Percentiles rank a stretch among this genome's conserved stretches.
These are phyloP conservation scores for Capsicum pubescens DNA, from an alignment of 257 asterid species.

Conservation along the genomic window DNA sequence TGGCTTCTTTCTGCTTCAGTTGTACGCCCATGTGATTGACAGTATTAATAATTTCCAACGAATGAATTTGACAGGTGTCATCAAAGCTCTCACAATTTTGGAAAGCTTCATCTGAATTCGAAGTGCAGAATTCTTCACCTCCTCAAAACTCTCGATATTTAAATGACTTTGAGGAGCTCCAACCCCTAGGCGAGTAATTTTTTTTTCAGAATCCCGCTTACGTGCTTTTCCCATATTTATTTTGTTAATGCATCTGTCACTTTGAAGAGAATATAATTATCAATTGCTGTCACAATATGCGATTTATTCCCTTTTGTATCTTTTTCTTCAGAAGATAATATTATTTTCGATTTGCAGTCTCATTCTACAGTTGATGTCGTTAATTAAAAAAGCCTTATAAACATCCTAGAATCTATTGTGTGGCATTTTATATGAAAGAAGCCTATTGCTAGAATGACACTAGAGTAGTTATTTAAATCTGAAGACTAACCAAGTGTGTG, in stretches of 20 bases:
- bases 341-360: not conserved
- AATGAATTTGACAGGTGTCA: constrained; percentile 55
- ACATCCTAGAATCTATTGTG: not conserved
- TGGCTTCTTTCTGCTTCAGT: constrained; percentile 31
- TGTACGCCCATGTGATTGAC: constrained; percentile 33
- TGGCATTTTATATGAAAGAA: constrained; percentile 1
- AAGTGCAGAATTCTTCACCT: constrained; percentile 57
- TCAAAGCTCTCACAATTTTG: constrained; percentile 74
- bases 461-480: not conserved
- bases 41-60: constrained; percentile 28
- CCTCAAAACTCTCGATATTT: constrained; percentile 79
- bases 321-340: too few relatives aligned
- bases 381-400: not conserved
- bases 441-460: constrained; percentile 9
- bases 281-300: too few relatives aligned
- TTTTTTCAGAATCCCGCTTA: not conserved
- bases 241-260: too few relatives aligned
- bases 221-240: constrained; percentile 17
- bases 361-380: constrained; percentile 22
- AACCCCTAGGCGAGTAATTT: constrained; percentile 71
- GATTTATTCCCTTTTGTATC: too few relatives aligned
- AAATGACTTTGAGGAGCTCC: constrained; percentile 96
- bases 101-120: constrained; percentile 69
- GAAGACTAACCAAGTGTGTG: not conserved
- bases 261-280: too few relatives aligned